Percentiles rank a stretch among this genome's conserved stretches.
Conservation (phyloP, 768 basidiomycete genomes). For the Pisolithus microcarpus region DNA sequence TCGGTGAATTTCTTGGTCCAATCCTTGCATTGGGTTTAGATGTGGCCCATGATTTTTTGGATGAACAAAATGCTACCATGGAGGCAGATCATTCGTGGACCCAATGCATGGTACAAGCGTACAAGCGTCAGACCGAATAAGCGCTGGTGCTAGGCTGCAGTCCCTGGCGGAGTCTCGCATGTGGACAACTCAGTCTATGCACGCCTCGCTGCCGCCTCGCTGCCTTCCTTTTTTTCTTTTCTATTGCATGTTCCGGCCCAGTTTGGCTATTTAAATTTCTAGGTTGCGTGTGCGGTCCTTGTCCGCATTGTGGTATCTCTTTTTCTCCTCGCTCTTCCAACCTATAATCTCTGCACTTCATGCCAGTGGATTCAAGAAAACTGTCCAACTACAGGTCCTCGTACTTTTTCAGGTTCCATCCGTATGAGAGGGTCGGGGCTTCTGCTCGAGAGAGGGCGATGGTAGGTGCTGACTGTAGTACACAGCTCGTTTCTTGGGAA, state of each 20-base stretch:
- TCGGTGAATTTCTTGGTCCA: too few relatives aligned
- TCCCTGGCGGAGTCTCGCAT: background rate
- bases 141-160: too few relatives aligned
- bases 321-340: background rate
- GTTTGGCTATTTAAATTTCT: background rate
- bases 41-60: too few relatives aligned
- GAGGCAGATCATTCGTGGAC: too few relatives aligned
- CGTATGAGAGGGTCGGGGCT: constrained; percentile 5
- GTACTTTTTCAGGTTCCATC: constrained; percentile 8
- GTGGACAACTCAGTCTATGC: background rate
- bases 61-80: too few relatives aligned
- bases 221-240: background rate
- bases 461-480: background rate
- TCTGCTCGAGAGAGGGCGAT: constrained; percentile 4
- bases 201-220: background rate
- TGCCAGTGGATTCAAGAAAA: background rate
- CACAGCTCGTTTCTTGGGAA: too few relatives aligned
- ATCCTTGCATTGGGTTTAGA: too few relatives aligned
- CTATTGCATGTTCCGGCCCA: background rate
- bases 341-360: background rate
- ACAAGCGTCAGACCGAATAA: too few relatives aligned
- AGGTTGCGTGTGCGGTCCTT: background rate
- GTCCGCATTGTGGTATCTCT: background rate
- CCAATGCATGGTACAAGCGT: too few relatives aligned
- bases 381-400: constrained; percentile 6